phyloP scores from a whole-genome alignment of 441 rosid species.

The Gossypium gossypioides region DNA sequence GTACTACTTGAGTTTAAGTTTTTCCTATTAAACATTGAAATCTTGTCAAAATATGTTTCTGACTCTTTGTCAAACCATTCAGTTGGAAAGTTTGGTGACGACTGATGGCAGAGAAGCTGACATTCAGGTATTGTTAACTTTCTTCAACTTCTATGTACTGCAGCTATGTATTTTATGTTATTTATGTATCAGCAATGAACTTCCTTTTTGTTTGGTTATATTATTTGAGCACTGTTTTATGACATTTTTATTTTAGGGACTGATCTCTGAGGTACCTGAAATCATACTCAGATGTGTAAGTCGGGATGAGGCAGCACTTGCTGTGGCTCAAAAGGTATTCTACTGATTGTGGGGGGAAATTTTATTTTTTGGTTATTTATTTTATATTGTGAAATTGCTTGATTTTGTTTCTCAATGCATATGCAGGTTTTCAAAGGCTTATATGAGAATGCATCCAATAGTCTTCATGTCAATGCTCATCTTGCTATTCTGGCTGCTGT shows the following conservation, averaged over 20 bases:
- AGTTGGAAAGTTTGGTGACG: conserved; percentile 77
- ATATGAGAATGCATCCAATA: conserved; percentile 78
- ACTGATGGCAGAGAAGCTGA: conserved; percentile 70
- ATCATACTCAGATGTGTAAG: conserved; percentile 87
- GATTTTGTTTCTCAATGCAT: conserved; percentile 2
- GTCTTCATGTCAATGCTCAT: conserved; percentile 62
- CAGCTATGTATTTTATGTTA: neutral
- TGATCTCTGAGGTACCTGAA: conserved; percentile 87
- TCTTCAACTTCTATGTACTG: neutral
- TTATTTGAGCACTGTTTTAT: neutral
- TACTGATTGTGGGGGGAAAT: neutral
- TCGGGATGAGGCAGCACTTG: conserved; percentile 94
- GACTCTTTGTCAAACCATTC: conserved; percentile 23
- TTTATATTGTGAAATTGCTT: neutral
- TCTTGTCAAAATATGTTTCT: conserved; percentile 14
- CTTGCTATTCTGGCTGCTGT: conserved; percentile 81
- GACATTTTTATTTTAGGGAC: conserved; percentile 36
- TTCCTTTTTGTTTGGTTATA: neutral
- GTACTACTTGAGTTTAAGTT: neutral
- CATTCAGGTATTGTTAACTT: conserved; percentile 55
- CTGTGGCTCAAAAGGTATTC: conserved; percentile 85
- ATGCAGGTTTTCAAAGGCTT: conserved; percentile 77
- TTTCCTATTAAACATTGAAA: neutral
- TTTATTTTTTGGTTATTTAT: neutral
- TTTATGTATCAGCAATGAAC: neutral